phyloP scores from a whole-genome alignment of 2,329 filamentous ascomycete genomes.

The Tolypocladium amazonense region DNA sequence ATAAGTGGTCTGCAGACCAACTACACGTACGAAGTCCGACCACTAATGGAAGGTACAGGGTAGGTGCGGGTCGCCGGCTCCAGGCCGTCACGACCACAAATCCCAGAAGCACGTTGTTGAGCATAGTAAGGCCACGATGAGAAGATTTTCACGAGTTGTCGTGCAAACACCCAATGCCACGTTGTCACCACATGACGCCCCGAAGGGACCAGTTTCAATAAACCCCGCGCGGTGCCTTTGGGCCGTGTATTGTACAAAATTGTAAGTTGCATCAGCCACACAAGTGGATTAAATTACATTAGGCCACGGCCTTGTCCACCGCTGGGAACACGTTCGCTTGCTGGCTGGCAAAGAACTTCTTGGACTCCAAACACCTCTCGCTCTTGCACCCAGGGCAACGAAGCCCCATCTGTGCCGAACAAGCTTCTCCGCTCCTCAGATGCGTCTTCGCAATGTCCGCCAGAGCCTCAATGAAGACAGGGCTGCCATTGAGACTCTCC shows the following conservation, averaged over 20 bases:
- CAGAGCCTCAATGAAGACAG: constrained; percentile 80
- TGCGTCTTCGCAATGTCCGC: constrained; percentile 80
- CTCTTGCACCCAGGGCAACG: constrained; percentile 91
- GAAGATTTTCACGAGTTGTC: neutral
- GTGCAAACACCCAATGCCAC: neutral
- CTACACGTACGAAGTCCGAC: too few species aligned
- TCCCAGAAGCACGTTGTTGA: neutral
- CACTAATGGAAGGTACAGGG: neutral
- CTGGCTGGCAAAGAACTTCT: constrained; percentile 50
- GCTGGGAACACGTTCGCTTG: constrained; percentile 15
- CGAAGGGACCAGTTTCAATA: neutral
- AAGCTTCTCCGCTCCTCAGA: constrained; percentile 54
- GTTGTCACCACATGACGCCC: neutral
- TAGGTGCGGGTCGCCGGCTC: neutral
- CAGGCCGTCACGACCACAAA: neutral
- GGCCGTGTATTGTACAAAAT: neutral
- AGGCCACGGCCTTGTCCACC: neutral
- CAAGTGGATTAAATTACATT: neutral
- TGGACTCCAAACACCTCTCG: constrained; percentile 72
- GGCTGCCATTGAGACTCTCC: constrained; percentile 85
- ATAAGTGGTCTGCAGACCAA: neutral
- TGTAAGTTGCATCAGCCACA: neutral
- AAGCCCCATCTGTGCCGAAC: constrained; percentile 77
- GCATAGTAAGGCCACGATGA: neutral
- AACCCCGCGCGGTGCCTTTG: neutral